phyloP scores from a whole-genome alignment of 441 rosid species.

The Eruca vesicaria region DNA sequence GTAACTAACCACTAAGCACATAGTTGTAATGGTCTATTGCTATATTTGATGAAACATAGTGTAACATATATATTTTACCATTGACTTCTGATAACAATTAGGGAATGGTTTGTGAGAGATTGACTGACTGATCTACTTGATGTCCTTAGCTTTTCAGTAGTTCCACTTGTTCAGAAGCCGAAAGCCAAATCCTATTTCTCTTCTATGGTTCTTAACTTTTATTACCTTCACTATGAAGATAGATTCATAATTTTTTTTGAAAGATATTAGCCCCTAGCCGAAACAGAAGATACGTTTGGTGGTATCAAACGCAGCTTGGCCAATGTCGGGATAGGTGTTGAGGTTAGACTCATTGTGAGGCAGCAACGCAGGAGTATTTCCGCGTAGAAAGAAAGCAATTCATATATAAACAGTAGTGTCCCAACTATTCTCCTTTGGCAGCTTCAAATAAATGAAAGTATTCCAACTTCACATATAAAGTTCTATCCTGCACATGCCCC shows the following conservation, averaged over 20 bases:
- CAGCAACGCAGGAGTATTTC: slow-evolving; percentile 71
- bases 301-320: slow-evolving; percentile 89
- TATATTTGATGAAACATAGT: not conserved
- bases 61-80: not conserved
- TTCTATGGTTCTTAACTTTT: not conserved
- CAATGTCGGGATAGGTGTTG: slow-evolving; percentile 92
- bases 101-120: not conserved
- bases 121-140: not conserved
- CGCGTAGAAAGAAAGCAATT: slow-evolving; percentile 78
- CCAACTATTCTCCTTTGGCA: slow-evolving; percentile 84
- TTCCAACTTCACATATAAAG: slow-evolving; percentile 89
- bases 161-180: slow-evolving; percentile 3
- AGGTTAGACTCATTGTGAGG: slow-evolving; percentile 81
- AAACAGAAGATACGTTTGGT: slow-evolving; percentile 61
- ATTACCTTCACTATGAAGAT: not conserved
- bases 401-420: slow-evolving; percentile 59
- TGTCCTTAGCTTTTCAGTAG: slow-evolving; percentile 17
- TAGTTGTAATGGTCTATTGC: not conserved
- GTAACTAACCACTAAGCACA: not conserved
- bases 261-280: slow-evolving; percentile 43
- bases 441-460: slow-evolving; percentile 84
- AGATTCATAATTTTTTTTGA: not conserved
- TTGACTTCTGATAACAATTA: slow-evolving; percentile 9
- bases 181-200: slow-evolving; percentile 11
- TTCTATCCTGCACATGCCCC: slow-evolving; percentile 64